Percentiles rank a stretch among this genome's conserved stretches.
Conservation (phyloP, 495 filamentous ascomycete genomes). For the Aspergillus taichungensis region DNA sequence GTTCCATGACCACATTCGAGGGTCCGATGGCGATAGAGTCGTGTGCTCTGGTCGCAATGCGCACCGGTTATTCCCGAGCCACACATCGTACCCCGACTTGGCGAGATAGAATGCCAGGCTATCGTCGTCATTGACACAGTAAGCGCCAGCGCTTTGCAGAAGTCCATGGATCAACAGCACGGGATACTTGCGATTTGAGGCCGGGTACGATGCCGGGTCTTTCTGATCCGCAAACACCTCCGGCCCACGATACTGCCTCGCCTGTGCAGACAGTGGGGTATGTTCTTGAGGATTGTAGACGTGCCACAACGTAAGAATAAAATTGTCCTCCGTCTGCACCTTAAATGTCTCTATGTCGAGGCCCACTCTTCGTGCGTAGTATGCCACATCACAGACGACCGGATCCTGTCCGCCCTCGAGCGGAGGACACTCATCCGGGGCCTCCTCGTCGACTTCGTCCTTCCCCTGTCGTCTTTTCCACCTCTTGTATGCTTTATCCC, state of each 20-base stretch:
- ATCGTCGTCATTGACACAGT: slow-evolving; percentile 83
- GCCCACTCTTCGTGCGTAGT: slow-evolving; percentile 84
- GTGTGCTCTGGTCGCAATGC: slow-evolving; percentile 72
- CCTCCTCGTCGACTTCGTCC: slow-evolving; percentile 28
- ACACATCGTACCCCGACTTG: slow-evolving; percentile 93
- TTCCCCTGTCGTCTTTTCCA: slow-evolving; percentile 50
- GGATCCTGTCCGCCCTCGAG: slow-evolving; percentile 74
- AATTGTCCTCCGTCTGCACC: slow-evolving; percentile 92
- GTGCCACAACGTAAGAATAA: slow-evolving; percentile 82
- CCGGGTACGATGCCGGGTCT: slow-evolving; percentile 2
- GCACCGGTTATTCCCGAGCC: slow-evolving; percentile 93
- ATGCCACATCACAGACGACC: slow-evolving; percentile 67
- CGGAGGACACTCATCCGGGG: slow-evolving; percentile 50
- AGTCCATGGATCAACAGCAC: slow-evolving; percentile 84
- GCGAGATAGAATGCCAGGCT: slow-evolving; percentile 86
- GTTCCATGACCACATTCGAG: slow-evolving; percentile 97
- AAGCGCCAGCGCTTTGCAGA: slow-evolving; percentile 80
- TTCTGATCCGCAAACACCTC: slow-evolving; percentile 22
- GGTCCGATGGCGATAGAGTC: slow-evolving; percentile 61
- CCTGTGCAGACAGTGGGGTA: slow-evolving; percentile 32
- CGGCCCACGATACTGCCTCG: slow-evolving; percentile 24
- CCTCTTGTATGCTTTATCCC: slow-evolving; percentile 46
- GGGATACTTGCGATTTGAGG: slow-evolving; percentile 62
- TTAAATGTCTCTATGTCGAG: slow-evolving; percentile 76
- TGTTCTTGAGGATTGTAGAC: slow-evolving; percentile 79